Conservation (phyloP, 2,329 filamentous ascomycete species). For the Teratosphaeria epicoccoides region DNA sequence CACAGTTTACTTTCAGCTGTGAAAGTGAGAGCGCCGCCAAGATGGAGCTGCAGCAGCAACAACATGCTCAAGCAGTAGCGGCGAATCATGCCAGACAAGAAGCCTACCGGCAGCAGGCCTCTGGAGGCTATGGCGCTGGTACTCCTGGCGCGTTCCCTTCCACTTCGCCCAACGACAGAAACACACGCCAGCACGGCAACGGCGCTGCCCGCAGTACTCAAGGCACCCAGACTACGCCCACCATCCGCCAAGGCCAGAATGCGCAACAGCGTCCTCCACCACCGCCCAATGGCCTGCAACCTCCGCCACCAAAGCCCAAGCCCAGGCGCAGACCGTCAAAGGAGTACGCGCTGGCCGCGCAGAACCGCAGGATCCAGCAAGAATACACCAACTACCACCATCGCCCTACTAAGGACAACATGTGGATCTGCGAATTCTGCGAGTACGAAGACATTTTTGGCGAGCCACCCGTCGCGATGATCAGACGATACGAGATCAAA, state of each 20-base stretch:
- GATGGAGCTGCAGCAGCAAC: constrained; percentile 33
- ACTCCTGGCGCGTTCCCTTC: constrained; percentile 2
- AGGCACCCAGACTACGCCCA: constrained; percentile 22
- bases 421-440: constrained; percentile 97
- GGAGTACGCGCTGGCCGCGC: constrained; percentile 64
- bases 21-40: constrained; percentile 77
- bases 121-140: background rate
- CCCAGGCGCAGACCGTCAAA: constrained; percentile 51
- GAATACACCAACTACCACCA: constrained; percentile 66
- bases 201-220: constrained; percentile 5
- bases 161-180: background rate
- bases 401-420: constrained; percentile 59
- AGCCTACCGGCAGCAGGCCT: background rate
- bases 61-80: constrained; percentile 6
- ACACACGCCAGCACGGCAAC: background rate
- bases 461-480: constrained; percentile 70
- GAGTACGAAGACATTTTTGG: constrained; percentile 96
- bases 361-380: constrained; percentile 65
- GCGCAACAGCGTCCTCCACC: constrained; percentile 13
- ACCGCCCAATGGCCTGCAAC: constrained; percentile 18
- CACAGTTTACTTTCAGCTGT: constrained; percentile 94
- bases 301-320: constrained; percentile 47
- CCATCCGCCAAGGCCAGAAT: constrained; percentile 7
- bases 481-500: constrained; percentile 88
- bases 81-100: constrained; percentile 4